Conservation (phyloP, 805 yeast species). For the Candida corydali region DNA sequence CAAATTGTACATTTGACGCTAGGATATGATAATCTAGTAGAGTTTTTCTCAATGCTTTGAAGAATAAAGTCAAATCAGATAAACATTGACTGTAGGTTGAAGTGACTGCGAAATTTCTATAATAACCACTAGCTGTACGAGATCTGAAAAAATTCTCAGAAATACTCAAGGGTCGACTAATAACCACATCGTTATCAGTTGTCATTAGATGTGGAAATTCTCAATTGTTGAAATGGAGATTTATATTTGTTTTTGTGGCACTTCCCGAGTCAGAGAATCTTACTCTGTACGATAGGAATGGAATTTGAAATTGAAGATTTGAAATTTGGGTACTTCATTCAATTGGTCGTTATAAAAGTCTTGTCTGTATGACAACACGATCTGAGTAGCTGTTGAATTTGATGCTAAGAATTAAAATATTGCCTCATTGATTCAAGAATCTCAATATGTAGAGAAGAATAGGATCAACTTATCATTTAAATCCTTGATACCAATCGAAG, state of each 20-base stretch:
- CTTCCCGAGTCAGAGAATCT: background rate
- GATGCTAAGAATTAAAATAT: too few relatives aligned
- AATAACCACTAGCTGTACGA: slow-evolving; percentile 26
- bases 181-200: background rate
- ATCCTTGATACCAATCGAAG: too few relatives aligned
- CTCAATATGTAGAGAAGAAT: too few relatives aligned
- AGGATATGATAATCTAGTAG: slow-evolving; percentile 32
- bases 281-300: too few relatives aligned
- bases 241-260: background rate
- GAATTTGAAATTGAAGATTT: too few relatives aligned
- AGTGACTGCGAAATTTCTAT: slow-evolving; percentile 30
- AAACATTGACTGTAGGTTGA: slow-evolving; percentile 25
- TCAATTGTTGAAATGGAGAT: background rate
- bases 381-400: too few relatives aligned
- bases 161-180: slow-evolving; percentile 23
- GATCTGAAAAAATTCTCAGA: slow-evolving; percentile 33
- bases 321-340: too few relatives aligned
- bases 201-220: slow-evolving; percentile 2
- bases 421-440: too few relatives aligned
- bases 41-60: slow-evolving; percentile 25
- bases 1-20: slow-evolving; percentile 24
- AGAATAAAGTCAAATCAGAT: slow-evolving; percentile 13
- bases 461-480: too few relatives aligned
- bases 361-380: too few relatives aligned
- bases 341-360: too few relatives aligned